Conservation (phyloP, 2,329 filamentous ascomycete species). For the Pestalotiopsis sp. region DNA sequence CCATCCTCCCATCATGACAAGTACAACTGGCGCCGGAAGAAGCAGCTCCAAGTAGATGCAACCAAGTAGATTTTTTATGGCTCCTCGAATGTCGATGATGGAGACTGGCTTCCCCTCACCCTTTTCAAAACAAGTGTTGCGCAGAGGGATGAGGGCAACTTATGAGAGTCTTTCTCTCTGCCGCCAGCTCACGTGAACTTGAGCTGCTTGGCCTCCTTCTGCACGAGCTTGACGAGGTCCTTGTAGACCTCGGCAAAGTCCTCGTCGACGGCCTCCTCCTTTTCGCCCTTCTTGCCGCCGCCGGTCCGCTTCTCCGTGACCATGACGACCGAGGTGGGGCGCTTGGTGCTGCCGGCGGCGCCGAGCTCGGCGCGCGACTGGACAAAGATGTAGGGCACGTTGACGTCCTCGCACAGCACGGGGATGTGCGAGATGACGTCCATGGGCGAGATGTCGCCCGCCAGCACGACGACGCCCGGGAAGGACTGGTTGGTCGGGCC, state of each 20-base stretch:
- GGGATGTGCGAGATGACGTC: slow-evolving; percentile 99
- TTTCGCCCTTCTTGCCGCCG: slow-evolving; percentile 36
- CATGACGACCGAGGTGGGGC: slow-evolving; percentile 97
- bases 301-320: slow-evolving; percentile 59
- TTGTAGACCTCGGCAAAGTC: slow-evolving; percentile 67
- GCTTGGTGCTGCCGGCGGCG: slow-evolving; percentile 90
- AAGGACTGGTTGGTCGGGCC: slow-evolving; percentile 65
- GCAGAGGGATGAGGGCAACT: background rate
- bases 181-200: slow-evolving; percentile 45
- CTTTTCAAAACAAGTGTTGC: too few relatives aligned
- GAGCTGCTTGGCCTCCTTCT: slow-evolving; percentile 66
- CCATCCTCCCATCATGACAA: background rate
- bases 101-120: background rate
- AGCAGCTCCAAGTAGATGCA: background rate
- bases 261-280: slow-evolving; percentile 54
- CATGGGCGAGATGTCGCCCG: slow-evolving; percentile 96
- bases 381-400: slow-evolving; percentile 95
- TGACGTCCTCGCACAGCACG: slow-evolving; percentile 97
- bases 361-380: slow-evolving; percentile 90
- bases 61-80: background rate
- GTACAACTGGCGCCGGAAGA: background rate
- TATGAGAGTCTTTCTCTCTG: background rate
- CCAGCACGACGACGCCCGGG: slow-evolving; percentile 84
- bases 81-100: background rate
- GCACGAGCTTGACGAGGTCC: slow-evolving; percentile 65